A percentile compares a stretch with the other conserved stretches of the same genome.
These are phyloP conservation scores for Trypanosomatidae sp. DNA, from an alignment of 208 protist species.

Conservation along the genomic window DNA sequence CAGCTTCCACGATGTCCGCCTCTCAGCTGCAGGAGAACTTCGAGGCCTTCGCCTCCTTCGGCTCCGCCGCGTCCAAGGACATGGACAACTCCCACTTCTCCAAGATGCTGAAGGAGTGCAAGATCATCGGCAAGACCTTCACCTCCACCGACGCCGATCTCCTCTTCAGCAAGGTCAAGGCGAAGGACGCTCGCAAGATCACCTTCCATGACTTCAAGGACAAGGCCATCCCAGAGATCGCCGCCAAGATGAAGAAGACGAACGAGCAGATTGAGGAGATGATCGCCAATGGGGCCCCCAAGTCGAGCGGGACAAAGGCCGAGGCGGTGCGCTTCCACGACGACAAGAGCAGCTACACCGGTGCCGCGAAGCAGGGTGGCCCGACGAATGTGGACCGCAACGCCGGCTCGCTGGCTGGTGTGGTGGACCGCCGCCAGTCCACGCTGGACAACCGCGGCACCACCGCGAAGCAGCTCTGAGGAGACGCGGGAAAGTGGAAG, in stretches of 20 bases:
- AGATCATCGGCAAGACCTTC: constrained; percentile 90
- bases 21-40: too few species aligned
- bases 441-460: constrained; percentile 79
- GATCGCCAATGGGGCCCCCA: constrained; percentile 45
- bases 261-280: constrained; percentile 60
- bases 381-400: constrained; percentile 92
- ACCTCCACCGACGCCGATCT: constrained; percentile 89
- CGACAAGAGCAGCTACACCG: constrained; percentile 91
- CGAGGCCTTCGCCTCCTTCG: constrained; percentile 90
- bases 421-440: constrained; percentile 79
- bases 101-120: constrained; percentile 92
- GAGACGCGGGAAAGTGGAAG: too few species aligned
- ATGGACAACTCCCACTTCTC: constrained; percentile 92
- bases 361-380: constrained; percentile 86
- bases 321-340: constrained; percentile 90
- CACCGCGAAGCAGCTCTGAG: constrained; percentile 76
- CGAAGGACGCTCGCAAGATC: constrained; percentile 88
- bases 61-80: constrained; percentile 82
- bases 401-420: constrained; percentile 72
- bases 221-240: constrained; percentile 83
- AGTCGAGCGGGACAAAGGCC: constrained; percentile 77
- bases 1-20: too few species aligned
- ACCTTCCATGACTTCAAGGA: constrained; percentile 76
- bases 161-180: constrained; percentile 92
- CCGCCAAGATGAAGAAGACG: constrained; percentile 85